Percentiles rank a stretch among this genome's conserved stretches.
Conservation (phyloP, 345 rosid genomes). For the Melaleuca quinquenervia region DNA sequence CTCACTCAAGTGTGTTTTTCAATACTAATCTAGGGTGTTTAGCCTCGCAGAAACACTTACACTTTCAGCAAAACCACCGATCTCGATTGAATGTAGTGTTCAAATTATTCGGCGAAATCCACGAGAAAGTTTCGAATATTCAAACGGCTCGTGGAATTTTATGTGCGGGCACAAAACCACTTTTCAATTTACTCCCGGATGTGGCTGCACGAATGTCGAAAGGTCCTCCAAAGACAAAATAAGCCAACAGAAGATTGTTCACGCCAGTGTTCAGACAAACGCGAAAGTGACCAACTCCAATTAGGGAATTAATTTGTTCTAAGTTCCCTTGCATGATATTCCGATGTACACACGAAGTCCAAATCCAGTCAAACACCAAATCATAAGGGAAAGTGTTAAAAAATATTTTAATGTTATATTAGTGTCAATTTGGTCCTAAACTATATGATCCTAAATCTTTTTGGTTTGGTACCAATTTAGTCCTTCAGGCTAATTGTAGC, state of each 20-base stretch:
- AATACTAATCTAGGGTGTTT: neutral
- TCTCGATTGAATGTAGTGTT: neutral
- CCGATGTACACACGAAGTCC: neutral
- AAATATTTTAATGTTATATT: too few species aligned
- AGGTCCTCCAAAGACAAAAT: neutral
- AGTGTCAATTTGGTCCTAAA: too few species aligned
- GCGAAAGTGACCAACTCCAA: neutral
- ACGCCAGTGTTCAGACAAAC: neutral
- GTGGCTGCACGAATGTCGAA: neutral
- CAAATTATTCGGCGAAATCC: neutral
- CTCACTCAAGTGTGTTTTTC: neutral
- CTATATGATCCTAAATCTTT: too few species aligned
- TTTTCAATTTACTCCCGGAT: neutral
- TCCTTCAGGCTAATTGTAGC: too few species aligned
- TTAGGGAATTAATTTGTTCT: neutral
- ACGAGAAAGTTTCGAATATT: neutral
- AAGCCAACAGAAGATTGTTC: neutral
- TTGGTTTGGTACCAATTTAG: too few species aligned
- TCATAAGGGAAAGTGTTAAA: neutral
- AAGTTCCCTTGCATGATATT: neutral
- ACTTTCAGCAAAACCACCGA: neutral
- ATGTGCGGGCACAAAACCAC: neutral
- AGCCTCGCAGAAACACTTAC: neutral
- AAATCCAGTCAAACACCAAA: neutral
- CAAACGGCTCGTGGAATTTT: neutral